A percentile compares a stretch with the other conserved stretches of the same genome.
Conservation (phyloP, 225 moss, liverwort and hornwort genomes). For the Pleurozium schreberi region DNA sequence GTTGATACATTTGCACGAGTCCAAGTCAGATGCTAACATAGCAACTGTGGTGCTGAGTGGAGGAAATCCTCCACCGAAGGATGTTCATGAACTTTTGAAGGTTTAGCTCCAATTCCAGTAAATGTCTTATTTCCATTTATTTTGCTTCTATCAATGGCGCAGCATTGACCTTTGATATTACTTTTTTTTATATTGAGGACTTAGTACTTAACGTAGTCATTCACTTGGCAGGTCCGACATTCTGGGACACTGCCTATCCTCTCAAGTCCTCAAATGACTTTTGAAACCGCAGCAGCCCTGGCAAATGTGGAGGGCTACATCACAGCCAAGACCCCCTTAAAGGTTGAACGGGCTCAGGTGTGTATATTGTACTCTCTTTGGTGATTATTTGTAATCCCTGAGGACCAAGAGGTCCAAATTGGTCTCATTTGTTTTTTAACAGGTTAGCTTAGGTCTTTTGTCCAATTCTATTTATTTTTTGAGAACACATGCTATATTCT, state of each 20-base stretch:
- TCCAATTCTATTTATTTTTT: not conserved
- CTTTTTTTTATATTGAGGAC: not conserved
- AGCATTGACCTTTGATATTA: not conserved
- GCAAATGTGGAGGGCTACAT: constrained; percentile 74
- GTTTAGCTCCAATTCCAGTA: constrained; percentile 2
- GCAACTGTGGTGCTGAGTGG: constrained; percentile 77
- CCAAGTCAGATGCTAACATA: constrained; percentile 54
- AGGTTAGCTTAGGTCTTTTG: not conserved
- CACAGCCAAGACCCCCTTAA: constrained; percentile 47
- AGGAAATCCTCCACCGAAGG: constrained; percentile 49
- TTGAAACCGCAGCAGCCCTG: constrained; percentile 65
- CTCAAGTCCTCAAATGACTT: constrained; percentile 60
- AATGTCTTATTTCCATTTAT: not conserved
- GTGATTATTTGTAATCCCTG: not conserved
- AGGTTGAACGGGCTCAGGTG: constrained; percentile 91
- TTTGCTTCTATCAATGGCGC: not conserved
- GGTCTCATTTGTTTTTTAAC: not conserved
- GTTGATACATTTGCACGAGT: constrained; percentile 61
- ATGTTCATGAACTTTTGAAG: constrained; percentile 62
- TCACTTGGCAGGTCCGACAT: constrained; percentile 37
- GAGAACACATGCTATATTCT: not conserved
- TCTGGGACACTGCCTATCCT: constrained; percentile 63
- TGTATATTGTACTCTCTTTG: not conserved
- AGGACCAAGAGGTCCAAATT: not conserved
- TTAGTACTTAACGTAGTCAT: not conserved